Evolutionary conservation across 805 yeast genomes (phyloP).

Genomic region (Sporopachydermia lactativora): DNA sequence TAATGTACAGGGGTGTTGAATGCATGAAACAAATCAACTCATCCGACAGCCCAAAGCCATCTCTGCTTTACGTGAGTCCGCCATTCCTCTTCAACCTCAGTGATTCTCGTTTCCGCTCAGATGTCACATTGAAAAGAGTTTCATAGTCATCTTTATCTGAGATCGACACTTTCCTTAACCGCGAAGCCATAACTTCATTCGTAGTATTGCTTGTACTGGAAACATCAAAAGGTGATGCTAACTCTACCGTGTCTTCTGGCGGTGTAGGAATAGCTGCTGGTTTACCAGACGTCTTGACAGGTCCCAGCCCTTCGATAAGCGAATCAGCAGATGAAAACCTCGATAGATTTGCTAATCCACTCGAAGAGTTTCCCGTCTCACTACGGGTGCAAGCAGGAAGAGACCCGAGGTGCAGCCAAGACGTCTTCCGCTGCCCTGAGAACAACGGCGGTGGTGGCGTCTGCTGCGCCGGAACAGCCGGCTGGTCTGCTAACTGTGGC

Average conservation of each 20-base stretch:
- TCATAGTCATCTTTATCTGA: conserved; percentile 11
- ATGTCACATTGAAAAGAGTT: conserved; percentile 27
- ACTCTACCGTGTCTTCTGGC: background rate
- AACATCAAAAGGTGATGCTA: background rate
- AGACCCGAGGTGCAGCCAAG: background rate
- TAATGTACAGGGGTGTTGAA: no score
- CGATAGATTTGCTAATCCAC: background rate
- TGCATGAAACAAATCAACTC: no score
- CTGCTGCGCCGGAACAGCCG: background rate
- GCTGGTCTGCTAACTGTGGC: background rate
- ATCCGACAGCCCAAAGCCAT: no score
- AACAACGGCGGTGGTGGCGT: background rate
- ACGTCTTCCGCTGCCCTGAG: background rate
- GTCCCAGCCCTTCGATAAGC: background rate
- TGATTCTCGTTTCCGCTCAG: conserved; percentile 38
- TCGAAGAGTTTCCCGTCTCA: background rate
- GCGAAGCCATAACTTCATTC: background rate
- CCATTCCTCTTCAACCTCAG: conserved; percentile 29
- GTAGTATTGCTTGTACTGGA: background rate
- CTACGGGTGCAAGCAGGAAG: background rate
- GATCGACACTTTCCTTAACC: background rate
- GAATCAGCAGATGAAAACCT: background rate
- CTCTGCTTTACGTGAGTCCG: background rate
- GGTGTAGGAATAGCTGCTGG: background rate
- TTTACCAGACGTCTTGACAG: background rate